phyloP scores from a whole-genome alignment of 83 land plant species.

The Larix sibirica region DNA sequence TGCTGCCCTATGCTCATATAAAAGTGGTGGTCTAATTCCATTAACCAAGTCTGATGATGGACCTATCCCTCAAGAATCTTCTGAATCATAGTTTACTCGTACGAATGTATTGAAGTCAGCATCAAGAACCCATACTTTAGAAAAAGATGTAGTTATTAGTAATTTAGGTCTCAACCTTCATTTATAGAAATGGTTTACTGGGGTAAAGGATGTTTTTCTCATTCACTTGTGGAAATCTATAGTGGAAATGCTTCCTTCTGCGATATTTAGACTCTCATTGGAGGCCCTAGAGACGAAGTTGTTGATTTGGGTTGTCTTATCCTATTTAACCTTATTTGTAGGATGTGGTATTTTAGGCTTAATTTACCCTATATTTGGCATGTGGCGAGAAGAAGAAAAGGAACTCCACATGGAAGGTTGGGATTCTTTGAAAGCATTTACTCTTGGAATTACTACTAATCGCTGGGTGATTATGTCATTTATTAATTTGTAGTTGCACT shows the following conservation, averaged over 20 bases:
- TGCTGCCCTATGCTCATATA: constrained; percentile 61
- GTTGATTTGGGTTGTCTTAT: constrained; percentile 46
- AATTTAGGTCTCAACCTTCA: not conserved
- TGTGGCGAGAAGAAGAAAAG: not conserved
- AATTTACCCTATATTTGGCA: not conserved
- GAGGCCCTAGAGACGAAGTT: constrained; percentile 30
- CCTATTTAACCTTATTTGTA: constrained; percentile 25
- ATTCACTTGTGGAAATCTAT: constrained; percentile 74
- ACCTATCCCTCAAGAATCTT: not conserved
- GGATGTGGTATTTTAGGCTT: constrained; percentile 26
- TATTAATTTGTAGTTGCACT: constrained; percentile 86
- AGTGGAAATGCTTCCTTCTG: constrained; percentile 58
- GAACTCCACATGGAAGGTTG: constrained; percentile 37
- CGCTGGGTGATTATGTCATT: constrained; percentile 83
- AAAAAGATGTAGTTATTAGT: not conserved
- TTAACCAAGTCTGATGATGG: not conserved
- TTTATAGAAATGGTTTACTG: constrained; percentile 68
- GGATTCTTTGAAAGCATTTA: constrained; percentile 71
- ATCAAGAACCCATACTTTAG: not conserved
- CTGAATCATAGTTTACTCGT: not conserved
- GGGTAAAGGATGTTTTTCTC: constrained; percentile 50
- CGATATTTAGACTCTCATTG: constrained; percentile 33
- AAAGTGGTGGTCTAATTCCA: not conserved
- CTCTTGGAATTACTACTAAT: constrained; percentile 60
- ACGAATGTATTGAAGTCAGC: not conserved